These are phyloP conservation scores for Lolium multiflorum DNA, from an alignment of 176 grass and related monocot genomes.

Conservation along the genomic window DNA sequence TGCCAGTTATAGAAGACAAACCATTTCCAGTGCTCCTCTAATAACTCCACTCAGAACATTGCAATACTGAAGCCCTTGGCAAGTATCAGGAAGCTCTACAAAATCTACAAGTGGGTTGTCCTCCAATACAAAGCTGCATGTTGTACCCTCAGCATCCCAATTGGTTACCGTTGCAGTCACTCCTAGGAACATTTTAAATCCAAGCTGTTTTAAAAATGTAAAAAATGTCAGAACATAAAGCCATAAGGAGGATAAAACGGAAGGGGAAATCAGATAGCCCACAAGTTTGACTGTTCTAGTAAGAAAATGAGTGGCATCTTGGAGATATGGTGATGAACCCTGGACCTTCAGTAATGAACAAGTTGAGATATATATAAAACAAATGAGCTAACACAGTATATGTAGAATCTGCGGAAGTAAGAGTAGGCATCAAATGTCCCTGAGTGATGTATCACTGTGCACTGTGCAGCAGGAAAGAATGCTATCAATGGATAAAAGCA, in stretches of 20 bases:
- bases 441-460: background rate
- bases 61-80: constrained; percentile 93
- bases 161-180: constrained; percentile 89
- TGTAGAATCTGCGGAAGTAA: background rate
- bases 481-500: background rate
- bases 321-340: background rate
- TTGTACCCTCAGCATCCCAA: constrained; percentile 96
- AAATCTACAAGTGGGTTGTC: constrained; percentile 98
- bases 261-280: too few relatives aligned
- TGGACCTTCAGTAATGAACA: constrained; percentile 16
- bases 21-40: constrained; percentile 96
- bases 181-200: constrained; percentile 98
- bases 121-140: constrained; percentile 94
- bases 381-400: background rate
- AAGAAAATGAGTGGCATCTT: too few relatives aligned
- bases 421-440: background rate
- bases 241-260: background rate
- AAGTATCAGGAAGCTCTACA: constrained; percentile 97
- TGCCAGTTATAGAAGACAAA: constrained; percentile 39
- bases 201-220: constrained; percentile 60
- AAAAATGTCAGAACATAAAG: constrained; percentile 36
- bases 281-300: too few relatives aligned
- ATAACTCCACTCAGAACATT: constrained; percentile 95
- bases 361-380: background rate
- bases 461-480: background rate